Evolutionary conservation across 2,329 filamentous ascomycete species (phyloP).

Genomic region (Colletotrichum lini): DNA sequence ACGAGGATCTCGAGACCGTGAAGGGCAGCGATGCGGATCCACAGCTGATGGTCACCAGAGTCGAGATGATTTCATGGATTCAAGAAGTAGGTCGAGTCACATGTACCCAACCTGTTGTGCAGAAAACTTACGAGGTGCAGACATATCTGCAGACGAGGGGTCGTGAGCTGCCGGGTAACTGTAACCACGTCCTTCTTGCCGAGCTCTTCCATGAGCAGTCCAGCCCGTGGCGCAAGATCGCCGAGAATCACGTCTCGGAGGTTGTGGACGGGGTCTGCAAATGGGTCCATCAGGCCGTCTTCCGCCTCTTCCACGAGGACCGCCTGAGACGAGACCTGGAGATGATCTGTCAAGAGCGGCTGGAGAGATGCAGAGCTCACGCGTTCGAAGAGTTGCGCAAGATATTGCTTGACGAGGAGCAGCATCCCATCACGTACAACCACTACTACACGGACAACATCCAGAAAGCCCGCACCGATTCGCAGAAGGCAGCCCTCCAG

Average conservation of each 20-base stretch:
- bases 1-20: neutral
- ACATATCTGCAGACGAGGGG: conserved; percentile 17
- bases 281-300: conserved; percentile 16
- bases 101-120: conserved; percentile 50
- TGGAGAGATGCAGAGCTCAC: neutral
- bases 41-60: conserved; percentile 40
- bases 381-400: conserved; percentile 21
- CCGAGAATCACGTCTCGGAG: conserved; percentile 11
- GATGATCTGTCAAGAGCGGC: neutral
- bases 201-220: conserved; percentile 74
- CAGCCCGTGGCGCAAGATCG: conserved; percentile 60
- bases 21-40: conserved; percentile 4
- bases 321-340: conserved; percentile 4
- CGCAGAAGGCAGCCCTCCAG: neutral
- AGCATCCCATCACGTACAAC: conserved; percentile 70
- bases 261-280: neutral
- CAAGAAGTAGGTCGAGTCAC: neutral
- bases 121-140: neutral
- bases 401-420: conserved; percentile 12
- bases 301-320: conserved; percentile 7
- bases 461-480: conserved; percentile 46
- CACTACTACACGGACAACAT: conserved; percentile 59
- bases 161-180: conserved; percentile 72
- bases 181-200: conserved; percentile 70
- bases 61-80: conserved; percentile 11